Percentiles rank a stretch among this genome's conserved stretches.
Conservation (phyloP, 306 rosid species). For the Quercus robur region DNA sequence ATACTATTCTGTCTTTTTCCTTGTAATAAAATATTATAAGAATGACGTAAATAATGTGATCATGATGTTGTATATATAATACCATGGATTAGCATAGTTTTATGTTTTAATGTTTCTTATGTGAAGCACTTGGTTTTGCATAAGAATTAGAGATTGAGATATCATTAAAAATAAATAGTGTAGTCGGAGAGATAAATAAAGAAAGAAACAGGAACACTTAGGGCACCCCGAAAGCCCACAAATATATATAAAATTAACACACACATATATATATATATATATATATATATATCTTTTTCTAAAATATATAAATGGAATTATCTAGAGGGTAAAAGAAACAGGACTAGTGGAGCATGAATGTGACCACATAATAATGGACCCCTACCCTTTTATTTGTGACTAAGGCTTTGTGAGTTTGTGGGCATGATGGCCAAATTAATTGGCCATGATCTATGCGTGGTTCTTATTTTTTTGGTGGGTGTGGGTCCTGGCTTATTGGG, state of each 20-base stretch:
- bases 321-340: conserved; percentile 18
- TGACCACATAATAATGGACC: conserved; percentile 41
- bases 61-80: no score
- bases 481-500: conserved; percentile 22
- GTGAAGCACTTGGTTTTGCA: neutral
- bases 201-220: neutral
- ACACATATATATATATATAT: neutral
- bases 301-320: neutral
- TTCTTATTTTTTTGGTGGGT: neutral
- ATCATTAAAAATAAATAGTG: neutral
- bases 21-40: neutral
- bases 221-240: neutral
- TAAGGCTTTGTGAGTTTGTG: conserved; percentile 32
- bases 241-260: neutral
- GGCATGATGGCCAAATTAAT: conserved; percentile 9
- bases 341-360: conserved; percentile 43
- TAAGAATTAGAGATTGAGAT: neutral
- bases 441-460: conserved; percentile 13
- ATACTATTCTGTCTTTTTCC: neutral
- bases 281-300: neutral
- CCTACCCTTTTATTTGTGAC: conserved; percentile 27
- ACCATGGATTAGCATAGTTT: no score
- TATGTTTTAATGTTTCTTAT: no score
- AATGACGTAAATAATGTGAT: no score
- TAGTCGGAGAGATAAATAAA: neutral